A percentile compares a stretch with the other conserved stretches of the same genome.
These are phyloP conservation scores for Tuber calosporum DNA, from an alignment of 495 filamentous ascomycete species.

Conservation along the genomic window DNA sequence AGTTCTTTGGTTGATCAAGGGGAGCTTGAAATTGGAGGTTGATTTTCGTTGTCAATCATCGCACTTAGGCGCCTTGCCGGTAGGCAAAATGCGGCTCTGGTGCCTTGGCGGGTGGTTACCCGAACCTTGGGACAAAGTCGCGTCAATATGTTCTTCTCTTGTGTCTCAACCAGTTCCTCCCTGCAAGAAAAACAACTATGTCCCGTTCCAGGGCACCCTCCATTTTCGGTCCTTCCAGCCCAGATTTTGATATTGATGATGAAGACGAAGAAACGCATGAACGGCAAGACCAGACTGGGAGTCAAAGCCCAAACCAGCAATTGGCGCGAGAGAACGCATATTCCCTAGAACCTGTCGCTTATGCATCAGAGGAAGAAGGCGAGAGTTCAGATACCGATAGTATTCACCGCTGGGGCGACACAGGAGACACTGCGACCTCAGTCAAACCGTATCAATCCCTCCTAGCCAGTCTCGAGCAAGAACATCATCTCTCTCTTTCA, in stretches of 20 bases:
- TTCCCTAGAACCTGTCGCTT: conserved; percentile 6
- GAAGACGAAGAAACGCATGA: not conserved
- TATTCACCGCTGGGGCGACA: conserved; percentile 15
- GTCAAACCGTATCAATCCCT: conserved; percentile 14
- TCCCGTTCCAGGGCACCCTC: not conserved
- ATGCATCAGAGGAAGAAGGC: conserved; percentile 3
- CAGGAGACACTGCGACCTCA: conserved; percentile 15
- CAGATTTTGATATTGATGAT: not conserved
- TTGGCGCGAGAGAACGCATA: conserved; percentile 13
- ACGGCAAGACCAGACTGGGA: not conserved
- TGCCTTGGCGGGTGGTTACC: not conserved
- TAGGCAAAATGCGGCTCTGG: not conserved
- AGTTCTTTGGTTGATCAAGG: no score
- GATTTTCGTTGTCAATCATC: no score
- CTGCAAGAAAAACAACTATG: not conserved
- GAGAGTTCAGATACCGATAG: conserved; percentile 9
- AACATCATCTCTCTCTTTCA: conserved; percentile 22
- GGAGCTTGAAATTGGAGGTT: no score
- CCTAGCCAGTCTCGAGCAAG: conserved; percentile 17
- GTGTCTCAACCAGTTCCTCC: not conserved
- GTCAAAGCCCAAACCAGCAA: conserved; percentile 10
- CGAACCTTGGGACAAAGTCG: not conserved
- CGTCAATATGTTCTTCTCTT: not conserved
- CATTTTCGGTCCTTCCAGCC: not conserved
- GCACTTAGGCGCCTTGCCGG: no score